Evolutionary conservation across 441 rosid species (phyloP).

Genomic region (Pelargonium cotyledonis): DNA sequence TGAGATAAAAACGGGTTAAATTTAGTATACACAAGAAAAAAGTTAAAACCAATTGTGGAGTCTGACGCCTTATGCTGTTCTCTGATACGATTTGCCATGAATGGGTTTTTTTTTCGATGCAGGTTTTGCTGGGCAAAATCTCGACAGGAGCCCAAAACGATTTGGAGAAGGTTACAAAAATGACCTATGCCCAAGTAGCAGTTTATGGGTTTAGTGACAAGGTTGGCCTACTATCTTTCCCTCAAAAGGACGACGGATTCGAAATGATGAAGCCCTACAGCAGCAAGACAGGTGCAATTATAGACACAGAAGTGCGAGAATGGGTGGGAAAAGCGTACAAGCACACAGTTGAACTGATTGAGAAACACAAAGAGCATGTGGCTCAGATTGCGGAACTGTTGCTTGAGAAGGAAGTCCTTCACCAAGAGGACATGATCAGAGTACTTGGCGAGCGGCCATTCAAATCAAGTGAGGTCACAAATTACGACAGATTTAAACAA

Average conservation of each 20-base stretch:
- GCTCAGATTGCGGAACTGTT: slow-evolving; percentile 59
- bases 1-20: too few relatives aligned
- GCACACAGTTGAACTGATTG: slow-evolving; percentile 39
- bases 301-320: slow-evolving; percentile 57
- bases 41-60: too few relatives aligned
- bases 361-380: slow-evolving; percentile 51
- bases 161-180: slow-evolving; percentile 66
- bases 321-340: slow-evolving; percentile 59
- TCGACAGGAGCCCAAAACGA: slow-evolving; percentile 76
- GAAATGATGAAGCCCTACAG: slow-evolving; percentile 68
- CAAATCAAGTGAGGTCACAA: slow-evolving; percentile 38
- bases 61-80: too few relatives aligned
- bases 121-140: slow-evolving; percentile 45
- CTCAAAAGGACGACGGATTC: slow-evolving; percentile 46
- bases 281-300: slow-evolving; percentile 61
- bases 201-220: slow-evolving; percentile 70
- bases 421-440: slow-evolving; percentile 52
- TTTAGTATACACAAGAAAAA: too few relatives aligned
- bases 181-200: slow-evolving; percentile 75
- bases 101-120: too few relatives aligned
- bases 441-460: slow-evolving; percentile 69
- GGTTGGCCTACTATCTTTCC: slow-evolving; percentile 69
- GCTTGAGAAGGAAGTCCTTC: slow-evolving; percentile 62
- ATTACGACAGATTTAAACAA: slow-evolving; percentile 56
- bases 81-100: too few relatives aligned